Evolutionary conservation across 768 basidiomycete genomes (phyloP).

Genomic region (Hydnum rufescens): DNA sequence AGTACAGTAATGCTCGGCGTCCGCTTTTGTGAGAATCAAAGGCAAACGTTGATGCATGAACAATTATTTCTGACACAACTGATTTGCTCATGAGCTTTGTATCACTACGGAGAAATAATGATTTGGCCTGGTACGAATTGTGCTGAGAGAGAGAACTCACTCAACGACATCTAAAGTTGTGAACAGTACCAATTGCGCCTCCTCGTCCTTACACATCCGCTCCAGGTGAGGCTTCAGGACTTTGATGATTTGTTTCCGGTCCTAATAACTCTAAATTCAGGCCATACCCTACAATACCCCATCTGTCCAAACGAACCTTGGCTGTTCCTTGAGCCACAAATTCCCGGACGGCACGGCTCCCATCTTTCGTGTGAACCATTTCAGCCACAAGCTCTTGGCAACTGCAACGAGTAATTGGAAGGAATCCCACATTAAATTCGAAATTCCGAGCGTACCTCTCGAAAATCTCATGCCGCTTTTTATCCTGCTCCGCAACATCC

Average conservation of each 20-base stretch:
- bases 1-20: conserved; percentile 70
- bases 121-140: background rate
- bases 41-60: conserved; percentile 31
- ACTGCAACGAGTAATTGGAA: conserved; percentile 20
- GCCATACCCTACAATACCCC: too few relatives aligned
- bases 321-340: conserved; percentile 68
- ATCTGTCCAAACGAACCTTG: conserved; percentile 30
- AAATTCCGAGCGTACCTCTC: conserved; percentile 33
- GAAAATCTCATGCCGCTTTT: conserved; percentile 56
- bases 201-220: conserved; percentile 73
- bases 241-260: conserved; percentile 83
- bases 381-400: conserved; percentile 76
- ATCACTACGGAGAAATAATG: conserved; percentile 32
- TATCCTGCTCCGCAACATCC: conserved; percentile 43
- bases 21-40: conserved; percentile 27
- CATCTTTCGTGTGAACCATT: conserved; percentile 87
- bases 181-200: conserved; percentile 78
- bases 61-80: conserved; percentile 47
- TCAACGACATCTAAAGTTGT: conserved; percentile 80
- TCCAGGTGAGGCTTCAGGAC: conserved; percentile 75
- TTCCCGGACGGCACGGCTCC: conserved; percentile 67
- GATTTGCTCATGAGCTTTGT: conserved; percentile 78
- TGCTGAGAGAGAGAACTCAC: conserved; percentile 25
- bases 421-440: background rate
- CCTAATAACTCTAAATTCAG: conserved; percentile 24